Base-by-base conservation (phyloP, 2,329 filamentous ascomycete genomes). In the Hypoxylon rubiginosum region DNA sequence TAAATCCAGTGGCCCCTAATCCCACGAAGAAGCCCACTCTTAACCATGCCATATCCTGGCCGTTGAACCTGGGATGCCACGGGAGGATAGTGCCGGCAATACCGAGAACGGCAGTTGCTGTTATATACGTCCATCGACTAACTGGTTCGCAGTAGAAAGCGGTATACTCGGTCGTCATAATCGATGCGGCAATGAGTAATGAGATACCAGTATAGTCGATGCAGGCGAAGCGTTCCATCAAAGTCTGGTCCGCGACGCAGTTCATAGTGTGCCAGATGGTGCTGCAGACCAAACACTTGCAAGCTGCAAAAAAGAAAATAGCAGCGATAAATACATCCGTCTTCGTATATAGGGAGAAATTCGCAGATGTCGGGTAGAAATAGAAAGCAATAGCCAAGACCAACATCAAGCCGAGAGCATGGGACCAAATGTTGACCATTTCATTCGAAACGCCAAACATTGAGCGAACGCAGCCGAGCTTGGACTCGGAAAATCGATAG, bases 261-360 rank as follows among this genome's bases (percentile, higher is more conserved):
- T 95, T 97, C 94, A 99, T 98, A 26, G 96, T 97, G 82, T 99
- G 96, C 96, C 96, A 99, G 76, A 98, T 90, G 69, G 91, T 95
- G 67, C 92, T 97, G 89, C 96, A 99, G 76, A 95, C 89, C 59
- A 99, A 88, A 75, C 95, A 98, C 79, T 98, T 94, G 84, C 91
- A 94, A 49, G 96, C 96, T 51, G 95, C 96, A 76, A 97, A 92
- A 83, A 99, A 97, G 85, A 99, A 99, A 71, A 97, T 87, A 21
- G 92, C 94, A 0, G 95, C 94, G 68, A 99, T 94, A 75, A 96
- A 87, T 64, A 98, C 88, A 77, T 99, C 96, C 52, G 92, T 88
- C 58, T 93, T 97, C 63, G 92, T 93, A 79, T 93, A 97, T 67
- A 93, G 84, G 50, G 88, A 89, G 82, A 98, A 99, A 78, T 97